phyloP scores from a whole-genome alignment of 805 yeast genomes.

The Myxozyma monticola region DNA sequence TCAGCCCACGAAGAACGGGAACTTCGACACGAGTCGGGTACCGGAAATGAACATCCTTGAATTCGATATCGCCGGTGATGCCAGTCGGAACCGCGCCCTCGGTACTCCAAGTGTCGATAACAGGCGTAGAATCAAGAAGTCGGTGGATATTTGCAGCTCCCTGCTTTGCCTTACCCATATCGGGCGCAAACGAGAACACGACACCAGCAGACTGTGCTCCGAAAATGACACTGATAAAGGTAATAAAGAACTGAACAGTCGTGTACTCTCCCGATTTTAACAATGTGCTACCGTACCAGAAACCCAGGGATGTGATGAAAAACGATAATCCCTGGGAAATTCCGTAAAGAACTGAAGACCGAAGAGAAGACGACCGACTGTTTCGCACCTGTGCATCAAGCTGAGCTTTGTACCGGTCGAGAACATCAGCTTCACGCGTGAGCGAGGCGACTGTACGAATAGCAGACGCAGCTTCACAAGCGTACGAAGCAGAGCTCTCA shows the following conservation, averaged over 20 bases:
- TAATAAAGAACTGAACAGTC: constrained; percentile 41
- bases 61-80: constrained; percentile 52
- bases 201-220: constrained; percentile 48
- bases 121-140: constrained; percentile 39
- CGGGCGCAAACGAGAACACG: constrained; percentile 46
- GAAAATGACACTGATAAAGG: constrained; percentile 43
- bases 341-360: constrained; percentile 41
- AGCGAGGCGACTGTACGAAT: constrained; percentile 46
- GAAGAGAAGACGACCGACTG: constrained; percentile 35
- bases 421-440: constrained; percentile 45
- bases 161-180: constrained; percentile 45
- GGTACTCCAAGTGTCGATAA: constrained; percentile 38
- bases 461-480: constrained; percentile 44
- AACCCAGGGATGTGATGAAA: constrained; percentile 44
- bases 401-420: constrained; percentile 32
- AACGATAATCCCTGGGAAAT: constrained; percentile 44
- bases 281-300: constrained; percentile 46
- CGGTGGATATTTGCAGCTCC: constrained; percentile 41
- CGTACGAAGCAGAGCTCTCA: constrained; percentile 43
- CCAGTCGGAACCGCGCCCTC: constrained; percentile 36
- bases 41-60: constrained; percentile 42
- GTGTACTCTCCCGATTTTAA: constrained; percentile 36
- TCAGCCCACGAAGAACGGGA: constrained; percentile 34
- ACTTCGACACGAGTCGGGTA: constrained; percentile 38
- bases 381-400: constrained; percentile 32